phyloP scores from a whole-genome alignment of 495 filamentous ascomycete species.

The Echria macrotheca region DNA sequence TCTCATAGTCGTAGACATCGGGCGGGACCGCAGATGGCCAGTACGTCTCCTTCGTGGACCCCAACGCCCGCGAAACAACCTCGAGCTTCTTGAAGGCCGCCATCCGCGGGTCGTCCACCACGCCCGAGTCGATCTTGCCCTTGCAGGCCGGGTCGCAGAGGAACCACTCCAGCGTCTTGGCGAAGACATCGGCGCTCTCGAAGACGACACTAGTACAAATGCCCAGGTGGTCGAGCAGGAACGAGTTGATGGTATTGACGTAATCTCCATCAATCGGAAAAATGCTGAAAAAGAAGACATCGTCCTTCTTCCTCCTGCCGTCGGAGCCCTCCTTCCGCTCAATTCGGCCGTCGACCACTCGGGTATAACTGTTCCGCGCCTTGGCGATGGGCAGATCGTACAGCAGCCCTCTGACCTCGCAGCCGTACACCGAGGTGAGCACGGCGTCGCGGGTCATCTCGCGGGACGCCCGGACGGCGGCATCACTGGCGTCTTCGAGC shows the following conservation, averaged over 20 bases:
- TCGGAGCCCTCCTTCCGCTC: conserved; percentile 13
- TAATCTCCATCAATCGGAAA: conserved; percentile 30
- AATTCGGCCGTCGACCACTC: conserved; percentile 23
- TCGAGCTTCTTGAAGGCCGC: conserved; percentile 25
- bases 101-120: conserved; percentile 12
- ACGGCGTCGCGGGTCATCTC: not conserved
- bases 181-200: conserved; percentile 13
- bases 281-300: conserved; percentile 40
- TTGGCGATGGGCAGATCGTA: conserved; percentile 36
- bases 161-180: conserved; percentile 30
- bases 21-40: not conserved
- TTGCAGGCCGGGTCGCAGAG: conserved; percentile 21
- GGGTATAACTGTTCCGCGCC: conserved; percentile 34
- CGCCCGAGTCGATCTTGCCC: conserved; percentile 2
- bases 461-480: conserved; percentile 5
- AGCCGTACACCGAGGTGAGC: conserved; percentile 8
- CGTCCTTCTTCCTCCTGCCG: conserved; percentile 3
- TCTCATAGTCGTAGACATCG: conserved; percentile 1
- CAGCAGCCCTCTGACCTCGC: conserved; percentile 19
- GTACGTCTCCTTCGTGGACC: conserved; percentile 14
- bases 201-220: conserved; percentile 28
- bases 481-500: conserved; percentile 19
- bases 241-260: conserved; percentile 38
- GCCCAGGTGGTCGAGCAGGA: conserved; percentile 35
- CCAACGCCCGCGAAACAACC: conserved; percentile 19